Evolutionary conservation across 352 stramenopile genomes (phyloP), one percentile per base, ranked within the genome.

Genomic region (Pythium inflatum): DNA sequence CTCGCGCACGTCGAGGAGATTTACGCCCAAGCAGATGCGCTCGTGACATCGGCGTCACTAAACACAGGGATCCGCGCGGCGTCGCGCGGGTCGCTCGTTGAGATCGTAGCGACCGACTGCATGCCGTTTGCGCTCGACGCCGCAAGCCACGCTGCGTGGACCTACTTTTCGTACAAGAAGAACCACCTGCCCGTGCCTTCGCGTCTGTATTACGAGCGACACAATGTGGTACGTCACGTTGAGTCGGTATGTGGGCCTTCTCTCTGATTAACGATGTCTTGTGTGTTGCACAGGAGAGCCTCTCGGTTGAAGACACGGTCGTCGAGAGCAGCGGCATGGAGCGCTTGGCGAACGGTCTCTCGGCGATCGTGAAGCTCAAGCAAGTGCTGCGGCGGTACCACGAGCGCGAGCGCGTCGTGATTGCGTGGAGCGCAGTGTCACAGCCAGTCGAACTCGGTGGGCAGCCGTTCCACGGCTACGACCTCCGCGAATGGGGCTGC

Each of bases 281-380:
- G n/a, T n/a, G n/a, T n/a, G 33, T 25, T n/a, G n/a, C n/a, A n/a
- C 7, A n/a, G 62, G 54, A 53, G 48, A 24, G n/a, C 3, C n/a
- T 71, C 24, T 79, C 63, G 0, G n/a, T n/a, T 22, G 79, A 87
- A 46, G 78, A 89, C 36, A 86, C 77, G 8, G 78, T 91, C 11
- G 43, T 79, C 3, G 83, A 91, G 62, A 81, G 75, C 63, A 88
- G 88, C 68, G 79, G 75, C 12, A 67, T 91, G 1, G 76, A 84
- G 63, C 74, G 88, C 34, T 66, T 81, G 61, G 79, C 66, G 8
- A 83, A 84, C 40, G 72, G 62, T 1, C 72, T 68, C 13, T 79
- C 36, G 27, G 73, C 71, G 9, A 69, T 83, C 54, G 76, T 85
- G 46, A 51, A 68, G 2, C 50, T 83, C 20, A 74, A 79, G 36